These are phyloP conservation scores for Fraxinus excelsior DNA, from an alignment of 257 asterid genomes.

Conservation along the genomic window DNA sequence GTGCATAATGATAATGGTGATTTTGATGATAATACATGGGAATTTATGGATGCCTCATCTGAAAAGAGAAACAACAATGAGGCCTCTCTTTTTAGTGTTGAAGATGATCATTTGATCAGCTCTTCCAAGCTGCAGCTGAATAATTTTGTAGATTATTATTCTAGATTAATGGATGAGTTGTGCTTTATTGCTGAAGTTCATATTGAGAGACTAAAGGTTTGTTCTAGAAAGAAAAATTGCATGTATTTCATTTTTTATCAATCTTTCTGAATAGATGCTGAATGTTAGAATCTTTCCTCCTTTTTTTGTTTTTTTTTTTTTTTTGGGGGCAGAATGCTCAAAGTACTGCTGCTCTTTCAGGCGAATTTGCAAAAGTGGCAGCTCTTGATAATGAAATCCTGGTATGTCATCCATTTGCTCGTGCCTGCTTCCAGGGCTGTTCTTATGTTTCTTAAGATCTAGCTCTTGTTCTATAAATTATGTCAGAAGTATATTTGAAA, in stretches of 20 bases:
- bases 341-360: constrained; percentile 32
- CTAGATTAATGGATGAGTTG: constrained; percentile 52
- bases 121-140: constrained; percentile 50
- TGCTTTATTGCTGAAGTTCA: constrained; percentile 45
- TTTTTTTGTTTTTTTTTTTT: not conserved
- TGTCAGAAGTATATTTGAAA: not conserved
- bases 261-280: constrained; percentile 18
- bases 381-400: constrained; percentile 48
- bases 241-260: constrained; percentile 15
- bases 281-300: constrained; percentile 8
- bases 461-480: not conserved
- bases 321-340: constrained; percentile 39
- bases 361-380: constrained; percentile 36
- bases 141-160: constrained; percentile 57
- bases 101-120: constrained; percentile 31
- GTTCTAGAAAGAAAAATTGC: constrained; percentile 10
- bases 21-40: constrained; percentile 53
- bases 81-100: constrained; percentile 35
- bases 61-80: constrained; percentile 29
- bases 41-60: constrained; percentile 56
- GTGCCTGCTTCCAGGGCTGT: constrained; percentile 12
- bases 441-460: constrained; percentile 10
- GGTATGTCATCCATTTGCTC: constrained; percentile 38
- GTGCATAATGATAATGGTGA: constrained; percentile 39
- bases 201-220: constrained; percentile 56